Conservation (phyloP, 768 basidiomycete species). For the Calocybe indica region DNA sequence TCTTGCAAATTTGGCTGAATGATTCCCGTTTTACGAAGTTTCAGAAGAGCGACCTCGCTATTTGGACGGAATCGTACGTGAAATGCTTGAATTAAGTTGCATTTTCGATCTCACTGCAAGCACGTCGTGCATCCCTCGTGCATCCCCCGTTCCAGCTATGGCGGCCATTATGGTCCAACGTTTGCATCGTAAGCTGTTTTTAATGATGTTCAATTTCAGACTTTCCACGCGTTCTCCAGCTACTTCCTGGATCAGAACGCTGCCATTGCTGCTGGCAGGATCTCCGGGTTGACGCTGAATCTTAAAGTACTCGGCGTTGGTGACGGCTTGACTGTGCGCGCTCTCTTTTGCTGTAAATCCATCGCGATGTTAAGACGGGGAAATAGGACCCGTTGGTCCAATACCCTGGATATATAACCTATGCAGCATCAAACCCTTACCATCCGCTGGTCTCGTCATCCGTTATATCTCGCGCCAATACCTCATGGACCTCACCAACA, state of each 20-base stretch:
- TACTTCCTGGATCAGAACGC: constrained; percentile 56
- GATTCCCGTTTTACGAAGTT: constrained; percentile 49
- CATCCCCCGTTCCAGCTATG: constrained; percentile 36
- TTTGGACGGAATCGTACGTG: constrained; percentile 59
- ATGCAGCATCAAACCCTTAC: constrained; percentile 52
- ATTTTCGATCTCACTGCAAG: not conserved
- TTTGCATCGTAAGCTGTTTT: constrained; percentile 40
- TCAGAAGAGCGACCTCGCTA: constrained; percentile 37
- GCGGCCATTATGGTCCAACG: constrained; percentile 65
- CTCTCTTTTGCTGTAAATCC: not conserved
- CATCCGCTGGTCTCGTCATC: constrained; percentile 43
- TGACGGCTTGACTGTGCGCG: constrained; percentile 50
- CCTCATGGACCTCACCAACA: constrained; percentile 30
- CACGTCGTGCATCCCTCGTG: not conserved
- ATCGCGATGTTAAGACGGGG: not conserved
- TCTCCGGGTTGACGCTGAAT: constrained; percentile 44
- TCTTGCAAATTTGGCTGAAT: constrained; percentile 57
- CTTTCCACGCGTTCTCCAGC: constrained; percentile 13
- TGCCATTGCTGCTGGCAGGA: constrained; percentile 40
- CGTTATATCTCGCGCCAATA: constrained; percentile 35
- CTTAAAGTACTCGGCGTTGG: constrained; percentile 61
- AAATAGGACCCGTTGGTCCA: constrained; percentile 39
- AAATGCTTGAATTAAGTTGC: no score
- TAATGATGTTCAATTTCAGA: not conserved
- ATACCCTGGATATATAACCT: constrained; percentile 53